Percentiles rank a stretch among this genome's conserved stretches.
Conservation (phyloP, 1,284 basidiomycete genomes). For the Ganoderma sinense region DNA sequence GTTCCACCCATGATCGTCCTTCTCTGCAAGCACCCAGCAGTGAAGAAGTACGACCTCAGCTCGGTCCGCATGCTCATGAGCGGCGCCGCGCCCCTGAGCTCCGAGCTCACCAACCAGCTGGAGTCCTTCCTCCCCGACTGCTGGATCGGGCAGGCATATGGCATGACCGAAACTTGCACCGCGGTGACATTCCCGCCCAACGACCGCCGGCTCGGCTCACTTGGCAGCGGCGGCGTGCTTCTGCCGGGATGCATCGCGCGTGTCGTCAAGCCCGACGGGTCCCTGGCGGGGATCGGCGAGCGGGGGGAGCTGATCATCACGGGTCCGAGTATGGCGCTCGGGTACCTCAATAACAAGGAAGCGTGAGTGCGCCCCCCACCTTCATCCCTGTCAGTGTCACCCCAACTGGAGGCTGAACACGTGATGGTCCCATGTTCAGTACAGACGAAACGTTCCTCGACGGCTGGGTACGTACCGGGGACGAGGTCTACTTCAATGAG, state of each 20-base stretch:
- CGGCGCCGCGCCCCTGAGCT: conserved; percentile 79
- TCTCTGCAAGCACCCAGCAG: conserved; percentile 70
- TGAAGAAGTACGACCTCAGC: conserved; percentile 72
- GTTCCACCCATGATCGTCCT: conserved; percentile 73
- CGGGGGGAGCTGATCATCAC: conserved; percentile 51
- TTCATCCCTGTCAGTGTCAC: background rate
- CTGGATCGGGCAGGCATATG: conserved; percentile 73
- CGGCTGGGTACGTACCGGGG: conserved; percentile 56
- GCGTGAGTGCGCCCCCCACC: conserved; percentile 44
- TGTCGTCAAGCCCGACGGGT: conserved; percentile 51
- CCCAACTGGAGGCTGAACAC: background rate
- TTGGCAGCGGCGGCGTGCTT: conserved; percentile 49
- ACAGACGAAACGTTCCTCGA: conserved; percentile 52
- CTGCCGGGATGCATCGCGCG: conserved; percentile 47
- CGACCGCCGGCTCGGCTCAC: conserved; percentile 34
- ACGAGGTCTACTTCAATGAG: conserved; percentile 50
- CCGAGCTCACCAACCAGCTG: conserved; percentile 66
- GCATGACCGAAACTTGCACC: conserved; percentile 59
- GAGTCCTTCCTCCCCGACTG: conserved; percentile 61
- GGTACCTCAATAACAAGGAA: conserved; percentile 48
- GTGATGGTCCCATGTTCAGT: conserved; percentile 27
- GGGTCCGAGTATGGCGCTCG: conserved; percentile 48
- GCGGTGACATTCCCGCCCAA: conserved; percentile 45
- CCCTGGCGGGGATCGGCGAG: conserved; percentile 47
- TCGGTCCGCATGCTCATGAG: conserved; percentile 66